These are phyloP conservation scores for Leucogyrophana mollusca DNA, from an alignment of 768 basidiomycete species.

Conservation along the genomic window DNA sequence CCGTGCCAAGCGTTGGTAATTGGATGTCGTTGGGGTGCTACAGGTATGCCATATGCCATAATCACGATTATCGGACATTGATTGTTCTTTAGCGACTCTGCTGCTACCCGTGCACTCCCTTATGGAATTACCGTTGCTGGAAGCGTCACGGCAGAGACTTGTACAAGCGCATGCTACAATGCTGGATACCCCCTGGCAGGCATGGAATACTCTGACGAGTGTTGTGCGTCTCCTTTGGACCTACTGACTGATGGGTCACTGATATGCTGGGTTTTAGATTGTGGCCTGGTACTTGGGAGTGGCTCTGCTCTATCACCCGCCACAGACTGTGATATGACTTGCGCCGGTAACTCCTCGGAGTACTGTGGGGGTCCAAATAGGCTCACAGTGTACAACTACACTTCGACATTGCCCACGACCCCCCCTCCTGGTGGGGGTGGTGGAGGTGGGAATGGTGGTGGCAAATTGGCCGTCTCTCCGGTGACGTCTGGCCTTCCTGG, in stretches of 20 bases:
- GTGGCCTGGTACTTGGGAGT: slow-evolving; percentile 45
- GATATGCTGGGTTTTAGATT: slow-evolving; percentile 39
- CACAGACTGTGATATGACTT: slow-evolving; percentile 67
- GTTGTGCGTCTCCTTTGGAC: slow-evolving; percentile 42
- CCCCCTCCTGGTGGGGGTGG: slow-evolving; percentile 34
- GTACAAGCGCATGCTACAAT: slow-evolving; percentile 55
- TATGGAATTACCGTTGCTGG: slow-evolving; percentile 34
- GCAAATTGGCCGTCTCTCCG: slow-evolving; percentile 33
- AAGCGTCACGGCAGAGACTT: slow-evolving; percentile 48
- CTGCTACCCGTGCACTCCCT: slow-evolving; percentile 31
- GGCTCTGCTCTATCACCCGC: slow-evolving; percentile 44
- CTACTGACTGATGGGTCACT: not conserved
- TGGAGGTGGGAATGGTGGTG: slow-evolving; percentile 12
- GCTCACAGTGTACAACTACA: slow-evolving; percentile 69
- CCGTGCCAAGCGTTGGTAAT: slow-evolving; percentile 52
- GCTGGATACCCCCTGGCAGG: slow-evolving; percentile 42
- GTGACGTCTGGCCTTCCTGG: slow-evolving; percentile 52
- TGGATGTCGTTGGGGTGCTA: slow-evolving; percentile 79
- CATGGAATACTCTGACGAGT: slow-evolving; percentile 46
- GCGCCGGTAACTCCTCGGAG: slow-evolving; percentile 59
- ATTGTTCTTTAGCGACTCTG: slow-evolving; percentile 28
- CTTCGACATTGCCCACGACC: slow-evolving; percentile 49
- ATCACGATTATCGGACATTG: not conserved
- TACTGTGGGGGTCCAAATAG: slow-evolving; percentile 74
- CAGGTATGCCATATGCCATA: slow-evolving; percentile 40